These are phyloP conservation scores for Auriscalpium microsporum DNA, from an alignment of 768 basidiomycete species.

Conservation along the genomic window DNA sequence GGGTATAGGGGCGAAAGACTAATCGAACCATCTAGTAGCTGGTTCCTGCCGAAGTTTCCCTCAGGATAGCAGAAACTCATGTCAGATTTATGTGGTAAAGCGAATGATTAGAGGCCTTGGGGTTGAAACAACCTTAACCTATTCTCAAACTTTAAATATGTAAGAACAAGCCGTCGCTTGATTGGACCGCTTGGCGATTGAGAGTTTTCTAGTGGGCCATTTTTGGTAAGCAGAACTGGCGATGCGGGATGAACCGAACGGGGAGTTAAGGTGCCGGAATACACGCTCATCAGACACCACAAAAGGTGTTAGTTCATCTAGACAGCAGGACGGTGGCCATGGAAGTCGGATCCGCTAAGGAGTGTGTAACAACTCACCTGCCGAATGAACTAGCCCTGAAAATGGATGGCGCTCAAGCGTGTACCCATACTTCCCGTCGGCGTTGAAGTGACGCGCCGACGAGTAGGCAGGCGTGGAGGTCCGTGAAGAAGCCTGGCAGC, in stretches of 20 bases:
- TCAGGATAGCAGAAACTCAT: conserved; percentile 60
- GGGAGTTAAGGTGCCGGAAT: conserved; percentile 77
- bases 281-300: conserved; percentile 79
- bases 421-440: conserved; percentile 51
- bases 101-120: too few species aligned
- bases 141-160: too few species aligned
- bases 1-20: conserved; percentile 96
- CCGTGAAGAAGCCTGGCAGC: conserved; percentile 71
- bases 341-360: conserved; percentile 82
- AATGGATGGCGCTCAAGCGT: conserved; percentile 53
- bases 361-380: conserved; percentile 84
- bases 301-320: conserved; percentile 81
- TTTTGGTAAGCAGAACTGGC: conserved; percentile 69
- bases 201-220: too few species aligned
- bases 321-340: conserved; percentile 85
- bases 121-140: too few species aligned
- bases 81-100: conserved; percentile 58
- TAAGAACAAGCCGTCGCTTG: too few species aligned
- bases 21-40: conserved; percentile 93
- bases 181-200: too few species aligned
- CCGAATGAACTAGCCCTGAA: too few species aligned
- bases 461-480: conserved; percentile 76
- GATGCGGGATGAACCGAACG: conserved; percentile 65
- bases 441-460: conserved; percentile 61
- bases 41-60: conserved; percentile 90